These are phyloP conservation scores for Chalara sp. DNA, from an alignment of 2,329 filamentous ascomycete genomes.

Conservation along the genomic window DNA sequence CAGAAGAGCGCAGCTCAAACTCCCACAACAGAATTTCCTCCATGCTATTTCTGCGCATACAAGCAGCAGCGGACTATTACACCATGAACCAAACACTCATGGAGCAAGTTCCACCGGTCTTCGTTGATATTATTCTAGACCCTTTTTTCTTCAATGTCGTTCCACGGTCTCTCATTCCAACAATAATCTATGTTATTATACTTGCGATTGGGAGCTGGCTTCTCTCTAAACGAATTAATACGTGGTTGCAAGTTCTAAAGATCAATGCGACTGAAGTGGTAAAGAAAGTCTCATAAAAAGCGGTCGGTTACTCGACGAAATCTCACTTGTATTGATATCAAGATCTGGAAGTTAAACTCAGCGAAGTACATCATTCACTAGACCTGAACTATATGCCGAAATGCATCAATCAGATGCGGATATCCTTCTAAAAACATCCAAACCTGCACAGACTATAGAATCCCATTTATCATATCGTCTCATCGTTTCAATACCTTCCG, in stretches of 20 bases:
- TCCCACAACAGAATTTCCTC: constrained; percentile 15
- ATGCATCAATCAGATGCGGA: no score
- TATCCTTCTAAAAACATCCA: no score
- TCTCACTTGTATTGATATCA: no score
- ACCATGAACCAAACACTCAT: constrained; percentile 69
- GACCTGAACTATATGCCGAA: no score
- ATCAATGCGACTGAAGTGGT: no score
- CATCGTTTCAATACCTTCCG: no score
- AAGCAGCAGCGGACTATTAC: constrained; percentile 79
- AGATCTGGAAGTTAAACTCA: no score
- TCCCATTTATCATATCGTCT: no score
- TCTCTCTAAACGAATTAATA: constrained; percentile 20
- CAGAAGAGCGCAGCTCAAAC: constrained; percentile 2
- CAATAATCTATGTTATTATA: constrained; percentile 57
- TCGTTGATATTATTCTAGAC: constrained; percentile 79
- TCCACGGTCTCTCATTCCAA: constrained; percentile 70
- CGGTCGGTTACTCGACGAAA: no score
- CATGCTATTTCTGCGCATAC: constrained; percentile 51
- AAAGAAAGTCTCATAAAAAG: no score
- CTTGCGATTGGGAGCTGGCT: constrained; percentile 42
- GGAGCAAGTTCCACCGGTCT: constrained; percentile 64
- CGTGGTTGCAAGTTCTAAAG: constrained; percentile 14
- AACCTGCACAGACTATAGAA: no score
- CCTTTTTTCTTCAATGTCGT: constrained; percentile 76
- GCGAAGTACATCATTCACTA: no score